Base-by-base conservation (phyloP, 371 early-diverging fungal species). In the Syncephalastrum racemosum region DNA sequence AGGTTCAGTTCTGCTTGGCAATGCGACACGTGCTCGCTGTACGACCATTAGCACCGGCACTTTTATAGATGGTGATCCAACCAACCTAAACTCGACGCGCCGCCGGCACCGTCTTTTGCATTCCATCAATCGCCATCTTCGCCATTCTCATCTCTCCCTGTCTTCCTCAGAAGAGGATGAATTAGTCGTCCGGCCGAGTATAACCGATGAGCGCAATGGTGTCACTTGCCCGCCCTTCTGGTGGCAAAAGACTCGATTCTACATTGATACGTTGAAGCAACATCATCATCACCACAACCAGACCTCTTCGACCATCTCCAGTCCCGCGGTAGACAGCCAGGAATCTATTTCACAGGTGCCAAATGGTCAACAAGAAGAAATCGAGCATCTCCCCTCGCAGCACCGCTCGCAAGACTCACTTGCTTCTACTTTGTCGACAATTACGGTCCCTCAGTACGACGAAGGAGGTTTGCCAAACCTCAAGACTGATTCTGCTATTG, bases 241-340 rank as follows among this genome's bases (percentile, higher is more conserved):
- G 63, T 58, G 57, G 58, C 58, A 62, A 45, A 62, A 57, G 40
- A 52, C 63, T 14, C 59, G 59, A 8, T 59, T 59, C 25, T 59
- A 59, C 36, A 52, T 59, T 19, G 59, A 59, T 25, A 16, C 40
- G 36, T 31, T 31, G 36, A 31, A 31, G 12, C 36, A 31, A 31
- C 36, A 31, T 2, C 31, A 31, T 31, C 36, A 31, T 8, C 36
- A 31, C 10, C 6, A 19, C 15, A 50, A 40, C 19, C 51, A 51
- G 7, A 39, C 51, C 12, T 51, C 36, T 31, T 31, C 51, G 4
- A 14, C 51, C 13, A 50, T 16, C 50, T 40, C 40, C 31, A 31
- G 10, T 2, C 36, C 6, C 10, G 10, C 10, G 10, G 0, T 31
- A 8, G 36, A 12, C 36, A 10, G 10, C 10, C 5, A 31, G 12